Evolutionary conservation across 345 rosid species (phyloP), one percentile per base, ranked within the genome.

Genomic region (Lumnitzera littorea): DNA sequence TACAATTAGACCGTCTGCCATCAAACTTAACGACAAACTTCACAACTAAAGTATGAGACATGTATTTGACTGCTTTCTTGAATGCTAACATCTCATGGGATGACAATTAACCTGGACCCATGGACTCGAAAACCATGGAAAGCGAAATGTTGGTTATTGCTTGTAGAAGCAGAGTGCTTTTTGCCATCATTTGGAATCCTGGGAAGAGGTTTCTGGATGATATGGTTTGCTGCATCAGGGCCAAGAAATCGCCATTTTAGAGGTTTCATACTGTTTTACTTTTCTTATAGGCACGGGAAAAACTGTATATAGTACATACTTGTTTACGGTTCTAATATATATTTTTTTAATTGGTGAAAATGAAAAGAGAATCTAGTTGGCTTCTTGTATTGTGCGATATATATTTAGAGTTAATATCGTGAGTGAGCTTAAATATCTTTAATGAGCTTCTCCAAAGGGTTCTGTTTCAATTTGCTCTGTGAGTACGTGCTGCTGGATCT

Each of bases 1-100:
- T 80, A 68, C 98, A 92, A 61, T 64, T 56, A 62, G 71, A 70
- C 56, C 66, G 62, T 5, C 25, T 57, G 27, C 69, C 76, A 64
- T 46, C 74, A 60, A 11, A 17, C 43, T 36, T 36, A 4, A 36
- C 10, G 11, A 36, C 43, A 36, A 36, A 36, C 43, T 36, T 36
- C 10, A 36, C 43, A 36, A 36, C 43, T 4, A 36, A 7, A 36
- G 43, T 36, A 36, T 36, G 43, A 36, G 43, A 36, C 43, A 4
- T 9, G 11, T 36, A 36, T 41, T 57, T 57, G 24, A 41, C 24
- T 57, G 60, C 60, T 48, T 56, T 56, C 31, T 36, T 17, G 60
- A 57, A 57, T 57, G 60, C 24, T 20, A 41, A 36, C 43, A 36
- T 36, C 43, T 36, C 9, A 9, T 36, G 43, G 7, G 3, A 9